Percentiles rank a stretch among this genome's conserved stretches.
Conservation (phyloP, 2,329 filamentous ascomycete genomes). For the Colletotrichum incanum region DNA sequence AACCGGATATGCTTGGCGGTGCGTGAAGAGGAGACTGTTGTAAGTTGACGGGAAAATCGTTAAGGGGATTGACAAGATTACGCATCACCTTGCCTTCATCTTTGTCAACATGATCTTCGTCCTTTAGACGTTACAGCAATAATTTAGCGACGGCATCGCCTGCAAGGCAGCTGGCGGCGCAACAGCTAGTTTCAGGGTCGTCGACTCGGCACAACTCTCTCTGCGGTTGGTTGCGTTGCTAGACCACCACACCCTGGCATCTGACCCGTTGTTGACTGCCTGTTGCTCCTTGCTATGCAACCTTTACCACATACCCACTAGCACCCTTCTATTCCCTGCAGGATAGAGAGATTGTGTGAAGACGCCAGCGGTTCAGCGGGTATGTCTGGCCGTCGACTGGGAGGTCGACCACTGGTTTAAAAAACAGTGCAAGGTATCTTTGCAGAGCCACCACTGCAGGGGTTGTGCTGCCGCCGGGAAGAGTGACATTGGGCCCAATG, state of each 20-base stretch:
- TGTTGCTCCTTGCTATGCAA: constrained; percentile 6
- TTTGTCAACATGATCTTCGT: not conserved
- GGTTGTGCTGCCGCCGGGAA: constrained; percentile 25
- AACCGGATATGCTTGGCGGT: not conserved
- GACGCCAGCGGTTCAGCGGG: constrained; percentile 31
- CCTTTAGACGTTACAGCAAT: not conserved
- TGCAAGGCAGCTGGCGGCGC: not conserved
- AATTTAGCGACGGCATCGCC: not conserved
- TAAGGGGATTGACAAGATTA: not conserved
- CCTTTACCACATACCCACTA: constrained; percentile 20
- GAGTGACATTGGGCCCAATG: constrained; percentile 33
- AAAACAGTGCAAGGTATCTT: constrained; percentile 29
- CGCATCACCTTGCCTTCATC: not conserved
- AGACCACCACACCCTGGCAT: constrained; percentile 21
- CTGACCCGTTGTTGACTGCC: constrained; percentile 25
- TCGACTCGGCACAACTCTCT: not conserved
- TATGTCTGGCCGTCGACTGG: constrained; percentile 16
- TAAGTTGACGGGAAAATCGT: not conserved
- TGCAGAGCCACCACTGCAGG: constrained; percentile 30
- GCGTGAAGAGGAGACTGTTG: not conserved
- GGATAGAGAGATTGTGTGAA: not conserved
- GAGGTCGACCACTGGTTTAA: constrained; percentile 19
- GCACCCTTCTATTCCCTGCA: not conserved
- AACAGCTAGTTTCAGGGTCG: not conserved
- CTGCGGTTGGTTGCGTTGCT: constrained; percentile 1